Conservation (phyloP, 2,329 filamentous ascomycete genomes). For the Verticillium klebahnii region DNA sequence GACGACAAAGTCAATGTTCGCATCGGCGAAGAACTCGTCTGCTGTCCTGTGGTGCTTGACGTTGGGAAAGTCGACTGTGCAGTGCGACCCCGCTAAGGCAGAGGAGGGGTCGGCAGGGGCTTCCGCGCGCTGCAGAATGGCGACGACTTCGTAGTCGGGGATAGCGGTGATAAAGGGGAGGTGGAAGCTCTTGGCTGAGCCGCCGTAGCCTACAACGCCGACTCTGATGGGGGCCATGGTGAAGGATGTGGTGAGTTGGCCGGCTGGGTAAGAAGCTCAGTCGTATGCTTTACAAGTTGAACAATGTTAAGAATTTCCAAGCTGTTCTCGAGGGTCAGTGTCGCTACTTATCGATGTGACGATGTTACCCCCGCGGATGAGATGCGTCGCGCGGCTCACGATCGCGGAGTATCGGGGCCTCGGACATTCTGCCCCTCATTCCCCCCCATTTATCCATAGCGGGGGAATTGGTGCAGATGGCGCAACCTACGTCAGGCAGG, state of each 20-base stretch:
- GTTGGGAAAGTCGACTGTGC: conserved; percentile 40
- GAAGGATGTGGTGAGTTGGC: neutral
- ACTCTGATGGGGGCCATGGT: conserved; percentile 34
- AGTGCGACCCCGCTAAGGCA: conserved; percentile 32
- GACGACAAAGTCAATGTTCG: conserved; percentile 55
- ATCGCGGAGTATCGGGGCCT: no score
- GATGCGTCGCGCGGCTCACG: no score
- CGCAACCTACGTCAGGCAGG: no score
- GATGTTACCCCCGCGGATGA: no score
- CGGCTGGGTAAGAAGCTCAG: no score
- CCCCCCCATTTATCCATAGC: no score
- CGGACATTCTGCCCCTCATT: no score
- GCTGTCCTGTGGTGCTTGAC: conserved; percentile 53
- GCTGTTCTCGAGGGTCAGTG: no score
- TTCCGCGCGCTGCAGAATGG: conserved; percentile 42
- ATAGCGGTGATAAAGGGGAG: conserved; percentile 44
- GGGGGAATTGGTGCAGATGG: no score
- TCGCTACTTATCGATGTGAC: no score
- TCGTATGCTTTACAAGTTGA: no score
- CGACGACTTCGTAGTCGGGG: conserved; percentile 38
- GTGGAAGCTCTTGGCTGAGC: conserved; percentile 42
- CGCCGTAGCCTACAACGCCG: conserved; percentile 46
- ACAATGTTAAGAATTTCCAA: no score
- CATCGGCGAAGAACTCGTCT: conserved; percentile 55
- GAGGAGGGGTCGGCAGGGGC: conserved; percentile 22